Evolutionary conservation across 768 basidiomycete genomes (phyloP).

Genomic region (Paxillus involutus): DNA sequence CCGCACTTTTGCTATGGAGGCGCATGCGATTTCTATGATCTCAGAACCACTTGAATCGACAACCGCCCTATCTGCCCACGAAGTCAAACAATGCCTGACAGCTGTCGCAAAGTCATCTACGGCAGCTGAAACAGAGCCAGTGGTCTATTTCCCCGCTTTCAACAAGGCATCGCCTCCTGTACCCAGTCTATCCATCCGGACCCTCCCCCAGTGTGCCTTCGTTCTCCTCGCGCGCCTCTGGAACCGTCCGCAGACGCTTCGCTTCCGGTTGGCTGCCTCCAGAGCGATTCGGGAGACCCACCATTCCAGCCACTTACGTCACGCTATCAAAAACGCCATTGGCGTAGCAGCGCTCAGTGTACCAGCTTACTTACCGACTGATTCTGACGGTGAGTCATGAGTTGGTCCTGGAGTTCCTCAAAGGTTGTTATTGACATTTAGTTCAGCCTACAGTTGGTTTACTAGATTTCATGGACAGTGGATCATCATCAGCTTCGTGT

Average conservation of each 20-base stretch:
- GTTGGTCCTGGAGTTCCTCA: background rate
- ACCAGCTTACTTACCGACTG: slow-evolving; percentile 42
- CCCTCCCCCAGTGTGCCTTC: slow-evolving; percentile 3
- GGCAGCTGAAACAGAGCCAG: background rate
- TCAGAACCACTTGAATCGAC: too few relatives aligned
- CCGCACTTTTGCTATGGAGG: slow-evolving; percentile 29
- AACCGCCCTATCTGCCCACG: too few relatives aligned
- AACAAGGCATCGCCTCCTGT: background rate
- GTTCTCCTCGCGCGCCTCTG: background rate
- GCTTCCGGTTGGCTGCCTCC: too few relatives aligned
- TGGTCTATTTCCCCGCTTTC: background rate
- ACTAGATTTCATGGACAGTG: slow-evolving; percentile 41
- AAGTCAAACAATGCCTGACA: slow-evolving; percentile 17
- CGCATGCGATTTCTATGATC: background rate
- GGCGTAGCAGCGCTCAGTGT: slow-evolving; percentile 43
- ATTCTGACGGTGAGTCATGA: slow-evolving; percentile 30
- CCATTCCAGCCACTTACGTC: slow-evolving; percentile 43
- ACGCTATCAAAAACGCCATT: slow-evolving; percentile 46
- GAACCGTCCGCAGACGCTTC: too few relatives aligned
- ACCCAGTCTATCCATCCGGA: background rate
- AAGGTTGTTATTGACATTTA: background rate
- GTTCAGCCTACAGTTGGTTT: slow-evolving; percentile 40
- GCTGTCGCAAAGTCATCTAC: background rate
- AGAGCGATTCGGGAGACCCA: slow-evolving; percentile 18
- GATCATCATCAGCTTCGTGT: slow-evolving; percentile 51